These are phyloP conservation scores for Xylaria nigripes DNA, from an alignment of 495 filamentous ascomycete genomes.

Conservation along the genomic window DNA sequence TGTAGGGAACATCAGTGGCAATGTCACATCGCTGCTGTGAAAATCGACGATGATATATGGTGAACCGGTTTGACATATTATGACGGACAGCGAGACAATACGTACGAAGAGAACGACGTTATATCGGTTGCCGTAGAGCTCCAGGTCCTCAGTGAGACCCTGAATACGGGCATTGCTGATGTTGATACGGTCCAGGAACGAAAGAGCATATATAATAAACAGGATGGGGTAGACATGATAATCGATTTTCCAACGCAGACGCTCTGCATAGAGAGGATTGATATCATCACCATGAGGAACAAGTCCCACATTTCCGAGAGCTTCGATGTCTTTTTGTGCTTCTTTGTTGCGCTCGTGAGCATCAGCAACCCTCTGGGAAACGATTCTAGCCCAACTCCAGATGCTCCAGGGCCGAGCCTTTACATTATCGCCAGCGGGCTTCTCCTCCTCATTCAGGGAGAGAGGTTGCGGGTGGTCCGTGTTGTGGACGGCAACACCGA, in stretches of 20 bases:
- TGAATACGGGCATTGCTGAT: slow-evolving; percentile 57
- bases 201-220: slow-evolving; percentile 36
- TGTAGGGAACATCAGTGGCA: neutral
- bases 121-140: slow-evolving; percentile 47
- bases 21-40: too few species aligned
- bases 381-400: neutral
- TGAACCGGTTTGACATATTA: too few species aligned
- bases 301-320: neutral
- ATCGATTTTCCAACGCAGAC: slow-evolving; percentile 32
- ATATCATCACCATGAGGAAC: slow-evolving; percentile 6
- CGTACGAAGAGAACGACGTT: slow-evolving; percentile 53
- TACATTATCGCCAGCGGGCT: neutral
- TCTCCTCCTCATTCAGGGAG: neutral
- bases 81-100: neutral
- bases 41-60: too few species aligned
- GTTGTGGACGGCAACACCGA: neutral
- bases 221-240: slow-evolving; percentile 33
- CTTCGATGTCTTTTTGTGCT: too few species aligned
- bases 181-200: slow-evolving; percentile 48
- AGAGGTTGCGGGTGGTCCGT: neutral
- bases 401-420: neutral
- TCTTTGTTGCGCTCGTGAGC: neutral
- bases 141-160: slow-evolving; percentile 51
- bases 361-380: neutral
- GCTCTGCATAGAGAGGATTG: slow-evolving; percentile 19